Evolutionary conservation across 176 grass and related monocot genomes (phyloP).

Genomic region (Cenchrus fungigraminus): DNA sequence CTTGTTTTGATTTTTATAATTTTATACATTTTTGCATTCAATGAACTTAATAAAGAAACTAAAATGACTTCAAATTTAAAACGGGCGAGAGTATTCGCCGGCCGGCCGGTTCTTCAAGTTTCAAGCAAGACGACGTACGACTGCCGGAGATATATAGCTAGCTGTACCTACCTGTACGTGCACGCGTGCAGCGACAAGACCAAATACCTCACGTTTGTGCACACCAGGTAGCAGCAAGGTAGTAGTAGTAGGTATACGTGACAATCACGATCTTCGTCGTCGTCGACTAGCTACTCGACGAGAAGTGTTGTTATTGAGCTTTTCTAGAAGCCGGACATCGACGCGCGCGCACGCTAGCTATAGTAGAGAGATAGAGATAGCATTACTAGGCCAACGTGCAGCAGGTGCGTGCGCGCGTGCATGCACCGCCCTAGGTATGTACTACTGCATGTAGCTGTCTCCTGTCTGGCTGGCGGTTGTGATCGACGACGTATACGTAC

Average conservation of each 20-base stretch:
- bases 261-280: not conserved
- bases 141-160: no score
- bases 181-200: conserved; percentile 6
- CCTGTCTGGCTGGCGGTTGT: not conserved
- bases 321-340: conserved; percentile 3
- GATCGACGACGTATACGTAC: conserved; percentile 16
- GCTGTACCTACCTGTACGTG: not conserved
- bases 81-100: no score
- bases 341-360: not conserved
- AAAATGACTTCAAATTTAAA: no score
- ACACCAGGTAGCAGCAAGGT: not conserved
- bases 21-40: no score
- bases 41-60: no score
- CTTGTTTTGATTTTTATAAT: no score
- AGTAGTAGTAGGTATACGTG: not conserved
- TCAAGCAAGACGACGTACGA: no score
- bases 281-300: not conserved
- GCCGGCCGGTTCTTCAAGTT: no score
- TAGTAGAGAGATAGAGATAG: not conserved
- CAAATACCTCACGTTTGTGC: conserved; percentile 26
- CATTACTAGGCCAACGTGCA: not conserved
- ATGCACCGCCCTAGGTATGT: not conserved
- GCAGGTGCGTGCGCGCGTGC: not conserved
- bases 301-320: not conserved
- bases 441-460: not conserved